Evolutionary conservation across 805 yeast species (phyloP), one percentile per base, ranked within the genome.

Genomic region (Torulaspora indica): DNA sequence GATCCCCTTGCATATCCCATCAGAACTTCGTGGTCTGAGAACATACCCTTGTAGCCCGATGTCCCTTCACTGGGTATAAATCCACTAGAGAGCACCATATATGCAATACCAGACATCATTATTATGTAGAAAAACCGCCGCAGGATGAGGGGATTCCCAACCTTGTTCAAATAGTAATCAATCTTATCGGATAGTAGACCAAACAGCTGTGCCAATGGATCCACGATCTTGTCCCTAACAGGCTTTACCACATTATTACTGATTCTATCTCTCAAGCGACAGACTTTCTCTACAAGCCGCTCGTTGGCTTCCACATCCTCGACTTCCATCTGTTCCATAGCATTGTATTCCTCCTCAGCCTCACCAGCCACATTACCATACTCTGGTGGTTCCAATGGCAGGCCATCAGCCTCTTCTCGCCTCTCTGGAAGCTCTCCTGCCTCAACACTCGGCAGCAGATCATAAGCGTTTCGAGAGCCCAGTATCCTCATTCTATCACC

Each of bases 71-170:
- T 63, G 1, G 85, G 77, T 43, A 78, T 60, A 12, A 75, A 49
- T 3, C 84, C 85, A 42, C 82, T 74, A 28, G 76, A 62, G 6
- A 88, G 73, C 2, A 85, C 70, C 18, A 76, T 54, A 52, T 80
- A 81, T 4, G 86, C 67, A 4, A 82, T 55, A 0, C 67, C 46
- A n/a, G 87, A 77, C 52, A 87, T 76, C 38, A 82, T 58, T 2
- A 81, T 55, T 8, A 91, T 85, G 56, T 87, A 87, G 2, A 85
- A 63, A 31, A 90, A 70, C 33, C 98, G 70, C 53, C 85, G 83
- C 22, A 90, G 79, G 22, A 91, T 83, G 38, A 88, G 65, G 3
- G 96, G 96, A 58, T 90, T 88, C 4, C 96, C 96, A n/a, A 85
- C 53, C 47, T 76, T 76, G 14, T 80, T 70, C 9, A 91, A 64